Evolutionary conservation across 2,329 filamentous ascomycete species (phyloP).

Genomic region (Lachnellula suecica): DNA sequence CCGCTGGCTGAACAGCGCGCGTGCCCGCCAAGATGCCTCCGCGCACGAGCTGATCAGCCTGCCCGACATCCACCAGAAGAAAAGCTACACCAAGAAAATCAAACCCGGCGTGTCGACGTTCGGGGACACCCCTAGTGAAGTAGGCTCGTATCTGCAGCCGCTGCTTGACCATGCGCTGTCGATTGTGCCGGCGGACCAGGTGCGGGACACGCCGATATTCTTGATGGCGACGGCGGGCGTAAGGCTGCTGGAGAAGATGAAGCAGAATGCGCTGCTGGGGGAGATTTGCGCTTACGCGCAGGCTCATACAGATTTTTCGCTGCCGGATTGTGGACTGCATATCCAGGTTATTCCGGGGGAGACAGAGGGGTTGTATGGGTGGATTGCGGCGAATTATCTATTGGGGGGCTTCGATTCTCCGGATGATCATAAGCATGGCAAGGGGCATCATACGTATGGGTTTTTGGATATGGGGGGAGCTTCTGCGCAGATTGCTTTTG

Average conservation of each 20-base stretch:
- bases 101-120: conserved; percentile 92
- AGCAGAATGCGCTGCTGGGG: conserved; percentile 71
- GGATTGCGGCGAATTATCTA: conserved; percentile 96
- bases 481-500: conserved; percentile 96
- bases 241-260: conserved; percentile 73
- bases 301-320: conserved; percentile 72
- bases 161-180: conserved; percentile 81
- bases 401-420: conserved; percentile 86
- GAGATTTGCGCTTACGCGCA: conserved; percentile 83
- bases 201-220: conserved; percentile 86
- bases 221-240: conserved; percentile 95
- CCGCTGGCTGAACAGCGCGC: conserved; percentile 79
- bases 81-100: conserved; percentile 90
- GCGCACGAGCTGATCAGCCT: conserved; percentile 63
- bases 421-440: conserved; percentile 73
- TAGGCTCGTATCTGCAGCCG: conserved; percentile 76
- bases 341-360: conserved; percentile 95
- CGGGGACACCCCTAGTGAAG: conserved; percentile 69
- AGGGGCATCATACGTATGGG: conserved; percentile 90
- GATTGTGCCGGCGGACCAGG: conserved; percentile 72
- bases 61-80: conserved; percentile 79
- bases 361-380: conserved; percentile 94
- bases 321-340: conserved; percentile 87
- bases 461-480: conserved; percentile 99
- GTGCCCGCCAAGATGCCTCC: conserved; percentile 61